Conservation (phyloP, 164 flowering plant species). For the Litsea cubeba region DNA sequence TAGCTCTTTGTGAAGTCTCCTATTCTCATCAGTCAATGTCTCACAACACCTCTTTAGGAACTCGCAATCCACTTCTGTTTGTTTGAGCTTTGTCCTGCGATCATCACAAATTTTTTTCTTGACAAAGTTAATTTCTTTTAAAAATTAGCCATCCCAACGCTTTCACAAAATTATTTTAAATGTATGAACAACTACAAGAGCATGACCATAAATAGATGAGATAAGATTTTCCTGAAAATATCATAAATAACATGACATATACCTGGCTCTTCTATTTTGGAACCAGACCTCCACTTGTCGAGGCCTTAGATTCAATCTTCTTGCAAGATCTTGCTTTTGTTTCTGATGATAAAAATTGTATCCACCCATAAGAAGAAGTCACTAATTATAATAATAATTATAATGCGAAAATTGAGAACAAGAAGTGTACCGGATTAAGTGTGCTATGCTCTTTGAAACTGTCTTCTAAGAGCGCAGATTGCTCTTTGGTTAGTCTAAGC, state of each 20-base stretch:
- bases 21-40: slow-evolving; percentile 69
- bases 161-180: no score
- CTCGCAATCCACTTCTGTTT: slow-evolving; percentile 88
- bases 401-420: neutral
- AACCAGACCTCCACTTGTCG: slow-evolving; percentile 95
- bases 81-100: slow-evolving; percentile 84
- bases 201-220: neutral
- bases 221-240: neutral
- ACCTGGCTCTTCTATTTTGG: slow-evolving; percentile 93
- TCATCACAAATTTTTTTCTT: neutral
- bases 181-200: neutral
- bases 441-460: slow-evolving; percentile 84
- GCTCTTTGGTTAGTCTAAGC: slow-evolving; percentile 81
- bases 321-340: slow-evolving; percentile 83
- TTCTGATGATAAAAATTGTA: slow-evolving; percentile 39
- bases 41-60: slow-evolving; percentile 81
- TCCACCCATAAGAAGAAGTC: neutral
- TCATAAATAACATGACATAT: neutral
- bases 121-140: neutral
- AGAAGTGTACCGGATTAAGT: slow-evolving; percentile 68
- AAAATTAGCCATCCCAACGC: no score
- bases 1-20: slow-evolving; percentile 68
- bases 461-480: slow-evolving; percentile 81
- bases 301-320: slow-evolving; percentile 66
- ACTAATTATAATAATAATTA: no score